Evolutionary conservation across 306 rosid genomes (phyloP).

Genomic region (Myrica gale): DNA sequence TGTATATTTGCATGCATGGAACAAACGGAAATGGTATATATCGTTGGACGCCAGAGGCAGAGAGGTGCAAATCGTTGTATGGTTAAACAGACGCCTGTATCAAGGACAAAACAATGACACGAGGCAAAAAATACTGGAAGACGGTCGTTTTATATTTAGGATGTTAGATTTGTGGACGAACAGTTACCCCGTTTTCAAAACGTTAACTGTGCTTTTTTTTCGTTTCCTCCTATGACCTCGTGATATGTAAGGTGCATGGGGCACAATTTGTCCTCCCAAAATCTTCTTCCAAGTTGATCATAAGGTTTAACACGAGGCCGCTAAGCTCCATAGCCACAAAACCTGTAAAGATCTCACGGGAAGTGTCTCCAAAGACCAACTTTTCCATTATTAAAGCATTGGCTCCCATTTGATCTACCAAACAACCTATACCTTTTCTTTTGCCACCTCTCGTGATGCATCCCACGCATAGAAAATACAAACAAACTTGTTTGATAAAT

Average conservation of each 20-base stretch:
- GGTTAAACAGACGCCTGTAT: too few species aligned
- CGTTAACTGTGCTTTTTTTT: too few species aligned
- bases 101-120: too few species aligned
- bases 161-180: too few species aligned
- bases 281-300: neutral
- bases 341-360: constrained; percentile 34
- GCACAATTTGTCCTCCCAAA: neutral
- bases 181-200: too few species aligned
- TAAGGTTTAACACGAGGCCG: neutral
- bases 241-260: neutral
- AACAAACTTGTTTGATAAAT: neutral
- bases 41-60: too few species aligned
- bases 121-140: too few species aligned
- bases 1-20: too few species aligned
- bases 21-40: too few species aligned
- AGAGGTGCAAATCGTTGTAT: too few species aligned
- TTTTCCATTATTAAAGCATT: constrained; percentile 23
- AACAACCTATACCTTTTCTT: constrained; percentile 7
- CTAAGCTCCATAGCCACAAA: constrained; percentile 9
- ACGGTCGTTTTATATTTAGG: too few species aligned
- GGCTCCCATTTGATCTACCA: constrained; percentile 28
- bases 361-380: constrained; percentile 24
- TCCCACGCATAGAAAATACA: neutral
- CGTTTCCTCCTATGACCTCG: too few species aligned
- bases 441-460: constrained; percentile 29